These are phyloP conservation scores for Phytophthora quininea DNA, from an alignment of 352 stramenopile species.

Conservation along the genomic window DNA sequence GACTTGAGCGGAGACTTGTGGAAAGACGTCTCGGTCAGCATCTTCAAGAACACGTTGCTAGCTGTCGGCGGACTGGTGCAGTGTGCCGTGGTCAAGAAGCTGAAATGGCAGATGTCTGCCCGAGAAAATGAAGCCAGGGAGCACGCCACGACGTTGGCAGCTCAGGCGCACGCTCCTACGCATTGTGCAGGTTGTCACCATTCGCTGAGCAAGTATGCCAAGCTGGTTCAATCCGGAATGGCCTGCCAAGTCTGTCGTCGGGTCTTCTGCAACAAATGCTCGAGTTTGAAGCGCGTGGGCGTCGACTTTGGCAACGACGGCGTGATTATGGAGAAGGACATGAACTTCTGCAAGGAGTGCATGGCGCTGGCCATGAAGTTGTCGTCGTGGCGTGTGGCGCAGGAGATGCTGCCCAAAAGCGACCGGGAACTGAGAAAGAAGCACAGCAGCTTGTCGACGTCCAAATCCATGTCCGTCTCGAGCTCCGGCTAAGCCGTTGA, in stretches of 20 bases:
- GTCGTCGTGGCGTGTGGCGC: conserved; percentile 45
- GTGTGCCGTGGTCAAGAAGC: conserved; percentile 64
- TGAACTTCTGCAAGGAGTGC: conserved; percentile 61
- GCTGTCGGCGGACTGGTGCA: conserved; percentile 43
- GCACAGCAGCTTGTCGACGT: conserved; percentile 16
- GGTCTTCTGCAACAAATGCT: conserved; percentile 51
- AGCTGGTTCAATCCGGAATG: conserved; percentile 29
- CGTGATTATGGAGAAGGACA: conserved; percentile 42
- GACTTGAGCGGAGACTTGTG: conserved; percentile 47
- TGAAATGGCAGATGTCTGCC: conserved; percentile 56
- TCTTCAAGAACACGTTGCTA: conserved; percentile 48
- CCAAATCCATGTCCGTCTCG: conserved; percentile 20
- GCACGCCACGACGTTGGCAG: conserved; percentile 20
- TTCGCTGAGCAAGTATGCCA: conserved; percentile 32
- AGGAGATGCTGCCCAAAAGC: conserved; percentile 31
- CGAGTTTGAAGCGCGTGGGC: conserved; percentile 39
- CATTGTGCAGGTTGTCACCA: conserved; percentile 37
- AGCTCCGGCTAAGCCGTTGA: conserved; percentile 9
- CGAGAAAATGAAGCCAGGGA: conserved; percentile 26
- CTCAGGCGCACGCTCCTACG: conserved; percentile 20
- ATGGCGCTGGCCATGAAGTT: conserved; percentile 44
- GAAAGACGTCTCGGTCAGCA: conserved; percentile 34
- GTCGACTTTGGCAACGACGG: conserved; percentile 38
- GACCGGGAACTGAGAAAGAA: not conserved
- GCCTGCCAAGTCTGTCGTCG: conserved; percentile 41